Conservation (phyloP, 2,329 filamentous ascomycete species). For the Fusarium heterosporum region DNA sequence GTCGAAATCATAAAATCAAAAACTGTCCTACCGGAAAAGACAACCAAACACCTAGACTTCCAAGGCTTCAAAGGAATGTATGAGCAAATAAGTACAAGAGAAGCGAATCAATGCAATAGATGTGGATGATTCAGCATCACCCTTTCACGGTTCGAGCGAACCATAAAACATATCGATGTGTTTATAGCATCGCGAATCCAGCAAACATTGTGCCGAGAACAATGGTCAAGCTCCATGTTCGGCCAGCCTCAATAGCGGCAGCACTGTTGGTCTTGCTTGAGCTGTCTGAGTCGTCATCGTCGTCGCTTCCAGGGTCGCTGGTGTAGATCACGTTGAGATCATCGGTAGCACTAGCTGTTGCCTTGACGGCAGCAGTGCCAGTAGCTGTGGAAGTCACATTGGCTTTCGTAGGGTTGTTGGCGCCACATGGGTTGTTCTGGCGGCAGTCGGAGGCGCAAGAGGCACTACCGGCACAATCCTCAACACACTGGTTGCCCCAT, state of each 20-base stretch:
- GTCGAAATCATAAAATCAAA: conserved; percentile 31
- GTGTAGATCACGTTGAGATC: conserved; percentile 54
- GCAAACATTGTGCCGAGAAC: conserved; percentile 55
- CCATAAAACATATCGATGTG: background rate
- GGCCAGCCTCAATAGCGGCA: conserved; percentile 51
- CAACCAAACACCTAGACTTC: conserved; percentile 46
- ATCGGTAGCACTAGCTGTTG: conserved; percentile 52
- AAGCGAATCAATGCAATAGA: conserved; percentile 30
- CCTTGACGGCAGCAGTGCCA: conserved; percentile 54
- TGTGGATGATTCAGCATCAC: background rate
- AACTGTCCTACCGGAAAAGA: conserved; percentile 36
- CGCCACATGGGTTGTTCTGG: conserved; percentile 78
- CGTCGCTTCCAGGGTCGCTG: conserved; percentile 21
- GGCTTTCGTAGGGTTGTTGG: conserved; percentile 68
- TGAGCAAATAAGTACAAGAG: conserved; percentile 34
- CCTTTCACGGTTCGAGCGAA: background rate
- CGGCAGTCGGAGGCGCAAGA: conserved; percentile 72
- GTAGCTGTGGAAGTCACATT: conserved; percentile 64
- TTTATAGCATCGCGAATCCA: conserved; percentile 57
- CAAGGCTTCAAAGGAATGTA: conserved; percentile 45
- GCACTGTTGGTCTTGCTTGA: conserved; percentile 43
- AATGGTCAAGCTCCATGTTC: conserved; percentile 54
- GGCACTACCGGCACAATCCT: conserved; percentile 64
- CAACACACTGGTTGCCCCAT: conserved; percentile 77
- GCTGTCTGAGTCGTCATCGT: conserved; percentile 21